Evolutionary conservation across 148 eudicot species (phyloP), one percentile per base, ranked within the genome.

Genomic region (Oxyria digyna): DNA sequence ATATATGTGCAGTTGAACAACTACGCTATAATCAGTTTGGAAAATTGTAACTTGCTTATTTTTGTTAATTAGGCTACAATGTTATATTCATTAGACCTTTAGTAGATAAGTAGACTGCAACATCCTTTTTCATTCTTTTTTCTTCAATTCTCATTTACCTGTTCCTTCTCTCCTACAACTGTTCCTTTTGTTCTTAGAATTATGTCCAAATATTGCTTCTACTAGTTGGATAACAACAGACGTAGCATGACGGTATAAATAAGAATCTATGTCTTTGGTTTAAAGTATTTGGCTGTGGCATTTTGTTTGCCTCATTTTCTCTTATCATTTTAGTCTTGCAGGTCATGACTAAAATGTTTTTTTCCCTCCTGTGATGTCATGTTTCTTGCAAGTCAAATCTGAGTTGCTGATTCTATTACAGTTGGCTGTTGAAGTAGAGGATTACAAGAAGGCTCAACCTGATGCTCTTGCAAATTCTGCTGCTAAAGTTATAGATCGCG

Each of bases 381-480:
- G 6, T 29, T 31, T 59, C 62, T 0, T 26, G 33, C 9, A 59
- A 29, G 20, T 29, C 10, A 59, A 29, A 29, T 15, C 20, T 15
- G 6, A 59, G 15, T 59, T 59, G 2, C 38, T 59, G 65, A 59
- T 59, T 59, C 31, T 29, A 17, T 55, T 74, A 69, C 89, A 94
- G 98, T 84, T 76, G 67, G 69, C 67, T 71, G 97, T 94, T 40
- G 97, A 90, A 74, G 76, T 88, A 67, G 96, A 94, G 77, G 97
- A 90, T 72, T 94, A 82, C 77, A 84, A 78, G 64, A 91, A 87
- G 64, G 97, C 99, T 29, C 72, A 72, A 72, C 92, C 99, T 79
- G 99, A 94, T 82, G 92, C 97, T 59, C 90, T 94, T 67, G 91
- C 96, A 52, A 97, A 94, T 84, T 90, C 93, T 71, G 92, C 96